Percentiles rank a stretch among this genome's conserved stretches.
phyloP scores from a whole-genome alignment of 306 rosid species.

The Lathyrus oleraceus region DNA sequence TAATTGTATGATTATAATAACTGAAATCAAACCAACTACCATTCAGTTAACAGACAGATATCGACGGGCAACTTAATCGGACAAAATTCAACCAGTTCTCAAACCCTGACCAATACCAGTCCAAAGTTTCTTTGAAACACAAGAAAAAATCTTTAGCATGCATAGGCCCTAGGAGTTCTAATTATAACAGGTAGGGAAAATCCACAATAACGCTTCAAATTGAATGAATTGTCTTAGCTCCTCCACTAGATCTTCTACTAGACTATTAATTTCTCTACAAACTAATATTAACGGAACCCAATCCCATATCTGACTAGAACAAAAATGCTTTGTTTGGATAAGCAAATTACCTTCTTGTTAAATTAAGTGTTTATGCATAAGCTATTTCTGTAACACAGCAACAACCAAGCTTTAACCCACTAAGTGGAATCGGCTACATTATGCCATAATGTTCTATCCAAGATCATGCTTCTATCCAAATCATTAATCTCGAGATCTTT shows the following conservation, averaged over 20 bases:
- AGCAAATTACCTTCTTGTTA: too few relatives aligned
- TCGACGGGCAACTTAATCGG: not conserved
- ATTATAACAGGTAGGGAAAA: not conserved
- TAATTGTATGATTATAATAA: not conserved
- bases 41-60: not conserved
- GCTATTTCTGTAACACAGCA: too few relatives aligned
- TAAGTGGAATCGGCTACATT: too few relatives aligned
- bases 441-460: too few relatives aligned
- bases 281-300: not conserved
- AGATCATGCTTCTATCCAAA: too few relatives aligned
- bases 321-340: not conserved
- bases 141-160: constrained; percentile 5
- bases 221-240: not conserved
- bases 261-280: not conserved
- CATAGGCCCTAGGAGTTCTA: not conserved
- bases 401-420: too few relatives aligned
- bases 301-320: not conserved
- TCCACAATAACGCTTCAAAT: not conserved
- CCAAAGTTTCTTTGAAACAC: not conserved
- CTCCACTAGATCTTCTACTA: constrained; percentile 6
- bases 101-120: not conserved
- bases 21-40: not conserved
- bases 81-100: not conserved
- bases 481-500: too few relatives aligned
- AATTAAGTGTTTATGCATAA: too few relatives aligned